Evolutionary conservation across 2,329 filamentous ascomycete species (phyloP).

Genomic region (Plectosphaerella sp.): DNA sequence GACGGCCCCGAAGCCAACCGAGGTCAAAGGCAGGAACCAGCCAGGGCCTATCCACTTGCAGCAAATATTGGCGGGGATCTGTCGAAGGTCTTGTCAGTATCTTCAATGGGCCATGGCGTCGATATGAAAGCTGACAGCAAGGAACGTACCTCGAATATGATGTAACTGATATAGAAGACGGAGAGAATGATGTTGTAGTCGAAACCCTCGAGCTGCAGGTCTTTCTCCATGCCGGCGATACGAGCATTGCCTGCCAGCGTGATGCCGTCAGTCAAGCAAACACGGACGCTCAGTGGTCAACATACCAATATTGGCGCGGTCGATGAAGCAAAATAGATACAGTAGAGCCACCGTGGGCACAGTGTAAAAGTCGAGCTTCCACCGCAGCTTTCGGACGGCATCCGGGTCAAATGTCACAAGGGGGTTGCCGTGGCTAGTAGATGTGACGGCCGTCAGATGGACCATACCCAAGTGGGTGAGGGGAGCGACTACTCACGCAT

Average conservation of each 20-base stretch:
- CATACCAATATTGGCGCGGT: constrained; percentile 68
- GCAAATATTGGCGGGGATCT: constrained; percentile 60
- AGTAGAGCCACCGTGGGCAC: constrained; percentile 62
- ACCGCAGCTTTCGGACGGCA: constrained; percentile 52
- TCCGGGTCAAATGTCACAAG: constrained; percentile 50
- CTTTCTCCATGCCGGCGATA: constrained; percentile 59
- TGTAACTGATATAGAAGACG: constrained; percentile 69
- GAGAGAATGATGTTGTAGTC: constrained; percentile 68
- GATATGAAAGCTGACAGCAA: neutral
- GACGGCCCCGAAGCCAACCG: constrained; percentile 57
- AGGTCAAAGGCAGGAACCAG: constrained; percentile 63
- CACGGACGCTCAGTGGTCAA: neutral
- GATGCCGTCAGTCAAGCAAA: neutral
- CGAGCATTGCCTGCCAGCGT: constrained; percentile 56
- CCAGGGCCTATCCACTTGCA: constrained; percentile 71
- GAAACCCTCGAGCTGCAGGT: constrained; percentile 54
- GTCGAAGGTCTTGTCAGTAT: neutral
- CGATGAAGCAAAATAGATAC: constrained; percentile 72
- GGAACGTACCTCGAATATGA: constrained; percentile 50
- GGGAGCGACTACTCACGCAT: constrained; percentile 27
- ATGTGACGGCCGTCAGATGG: neutral
- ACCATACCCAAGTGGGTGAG: neutral
- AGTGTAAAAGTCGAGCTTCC: constrained; percentile 62
- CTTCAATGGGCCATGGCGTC: too few relatives aligned
- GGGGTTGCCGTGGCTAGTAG: constrained; percentile 39